Evolutionary conservation across 108 stramenopile species (phyloP), one percentile per base, ranked within the genome.

Genomic region (Heterococcus sp.): DNA sequence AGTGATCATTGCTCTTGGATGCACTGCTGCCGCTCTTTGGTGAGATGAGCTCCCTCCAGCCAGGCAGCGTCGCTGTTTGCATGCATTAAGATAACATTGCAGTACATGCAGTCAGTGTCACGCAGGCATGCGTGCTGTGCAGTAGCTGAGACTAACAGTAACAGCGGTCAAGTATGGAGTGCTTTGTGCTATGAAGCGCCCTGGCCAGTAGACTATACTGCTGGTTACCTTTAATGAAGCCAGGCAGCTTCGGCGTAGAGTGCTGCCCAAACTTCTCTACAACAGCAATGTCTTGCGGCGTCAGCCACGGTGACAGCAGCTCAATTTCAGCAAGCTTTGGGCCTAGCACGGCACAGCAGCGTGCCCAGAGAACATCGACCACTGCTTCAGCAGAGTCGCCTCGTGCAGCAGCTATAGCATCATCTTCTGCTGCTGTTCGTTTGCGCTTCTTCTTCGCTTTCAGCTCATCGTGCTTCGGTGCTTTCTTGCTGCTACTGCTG

Each of bases 151-250:
- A n/a, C n/a, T n/a, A n/a, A n/a, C n/a, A n/a, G n/a, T n/a, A n/a
- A n/a, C n/a, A n/a, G n/a, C n/a, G n/a, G n/a, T n/a, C n/a, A n/a
- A n/a, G n/a, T n/a, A n/a, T n/a, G n/a, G n/a, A n/a, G n/a, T n/a
- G n/a, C n/a, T n/a, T n/a, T n/a, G n/a, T n/a, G n/a, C n/a, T n/a
- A n/a, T n/a, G n/a, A n/a, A n/a, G n/a, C n/a, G n/a, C n/a, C n/a
- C n/a, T n/a, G n/a, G n/a, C n/a, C n/a, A n/a, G n/a, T n/a, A n/a
- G n/a, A n/a, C n/a, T n/a, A n/a, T n/a, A n/a, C n/a, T n/a, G n/a
- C n/a, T n/a, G n/a, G n/a, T 21, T 72, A 80, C 79, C 79, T 46
- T 80, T 80, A 72, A 80, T 80, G 36, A 69, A 80, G 2, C 79
- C 79, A 4, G 65, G 71, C 26, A 80, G 69, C 79, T 80, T 80